phyloP scores from a whole-genome alignment of 1,139 yeast species.

The Geotrichum reessii region DNA sequence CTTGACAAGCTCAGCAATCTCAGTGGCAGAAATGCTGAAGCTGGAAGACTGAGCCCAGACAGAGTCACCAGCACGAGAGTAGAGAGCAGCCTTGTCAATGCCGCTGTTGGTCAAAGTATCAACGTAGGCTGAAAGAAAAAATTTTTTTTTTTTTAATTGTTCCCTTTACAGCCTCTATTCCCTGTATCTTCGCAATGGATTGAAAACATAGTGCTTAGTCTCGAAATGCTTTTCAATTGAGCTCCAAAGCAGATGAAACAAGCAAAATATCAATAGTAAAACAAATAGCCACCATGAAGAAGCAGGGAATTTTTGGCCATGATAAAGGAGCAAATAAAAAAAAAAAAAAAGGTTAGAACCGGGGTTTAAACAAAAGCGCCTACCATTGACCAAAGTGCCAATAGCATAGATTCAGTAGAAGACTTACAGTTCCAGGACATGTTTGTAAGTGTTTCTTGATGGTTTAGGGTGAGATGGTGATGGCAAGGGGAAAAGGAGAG shows the following conservation, averaged over 20 bases:
- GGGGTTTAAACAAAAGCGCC: neutral
- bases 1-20: conserved; percentile 64
- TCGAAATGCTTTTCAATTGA: neutral
- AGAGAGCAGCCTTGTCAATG: conserved; percentile 86
- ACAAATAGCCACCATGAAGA: conserved; percentile 14
- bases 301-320: neutral
- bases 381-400: neutral
- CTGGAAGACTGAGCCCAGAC: conserved; percentile 86
- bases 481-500: neutral
- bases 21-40: conserved; percentile 57
- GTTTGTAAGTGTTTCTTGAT: conserved; percentile 1
- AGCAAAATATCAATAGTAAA: too few relatives aligned
- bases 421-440: conserved; percentile 20
- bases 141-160: neutral
- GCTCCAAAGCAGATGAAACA: too few relatives aligned
- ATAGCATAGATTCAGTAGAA: neutral
- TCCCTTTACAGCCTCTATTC: neutral
- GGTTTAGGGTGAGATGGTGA: neutral
- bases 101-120: conserved; percentile 84
- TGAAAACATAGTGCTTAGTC: neutral
- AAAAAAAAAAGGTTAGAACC: neutral
- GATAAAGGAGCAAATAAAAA: neutral
- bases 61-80: conserved; percentile 91
- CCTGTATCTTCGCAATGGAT: neutral
- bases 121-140: conserved; percentile 62